These are phyloP conservation scores for Pythium apleroticum DNA, from an alignment of 352 stramenopile genomes.

Conservation along the genomic window DNA sequence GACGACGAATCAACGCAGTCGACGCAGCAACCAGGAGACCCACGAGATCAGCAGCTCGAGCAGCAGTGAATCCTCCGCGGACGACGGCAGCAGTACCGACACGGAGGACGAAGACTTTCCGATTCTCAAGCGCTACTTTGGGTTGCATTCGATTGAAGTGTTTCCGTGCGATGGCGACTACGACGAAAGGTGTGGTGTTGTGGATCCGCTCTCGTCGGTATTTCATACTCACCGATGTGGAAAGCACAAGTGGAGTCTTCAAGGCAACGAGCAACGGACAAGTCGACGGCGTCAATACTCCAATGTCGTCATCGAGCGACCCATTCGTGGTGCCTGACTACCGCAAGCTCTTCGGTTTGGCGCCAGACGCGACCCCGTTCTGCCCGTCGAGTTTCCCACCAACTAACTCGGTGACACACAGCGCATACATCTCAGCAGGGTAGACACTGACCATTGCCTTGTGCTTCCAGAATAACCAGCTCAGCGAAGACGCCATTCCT, in stretches of 20 bases:
- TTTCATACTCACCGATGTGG: background rate
- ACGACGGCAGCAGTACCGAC: conserved; percentile 12
- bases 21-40: conserved; percentile 11
- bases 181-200: background rate
- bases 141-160: background rate
- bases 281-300: background rate
- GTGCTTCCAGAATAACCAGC: background rate
- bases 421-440: background rate
- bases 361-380: background rate
- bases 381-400: background rate
- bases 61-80: conserved; percentile 1
- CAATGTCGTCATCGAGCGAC: background rate
- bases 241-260: background rate
- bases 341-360: conserved; percentile 4
- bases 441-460: background rate
- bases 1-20: too few species aligned
- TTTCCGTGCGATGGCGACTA: conserved; percentile 13
- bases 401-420: background rate
- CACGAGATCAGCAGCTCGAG: conserved; percentile 3
- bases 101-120: conserved; percentile 17
- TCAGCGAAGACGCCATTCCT: background rate
- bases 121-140: conserved; percentile 10
- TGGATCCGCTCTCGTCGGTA: background rate
- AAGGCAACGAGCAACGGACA: background rate
- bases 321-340: conserved; percentile 2